Conservation (phyloP, 2,329 filamentous ascomycete genomes). For the Magnaporthiopsis incrustans region DNA sequence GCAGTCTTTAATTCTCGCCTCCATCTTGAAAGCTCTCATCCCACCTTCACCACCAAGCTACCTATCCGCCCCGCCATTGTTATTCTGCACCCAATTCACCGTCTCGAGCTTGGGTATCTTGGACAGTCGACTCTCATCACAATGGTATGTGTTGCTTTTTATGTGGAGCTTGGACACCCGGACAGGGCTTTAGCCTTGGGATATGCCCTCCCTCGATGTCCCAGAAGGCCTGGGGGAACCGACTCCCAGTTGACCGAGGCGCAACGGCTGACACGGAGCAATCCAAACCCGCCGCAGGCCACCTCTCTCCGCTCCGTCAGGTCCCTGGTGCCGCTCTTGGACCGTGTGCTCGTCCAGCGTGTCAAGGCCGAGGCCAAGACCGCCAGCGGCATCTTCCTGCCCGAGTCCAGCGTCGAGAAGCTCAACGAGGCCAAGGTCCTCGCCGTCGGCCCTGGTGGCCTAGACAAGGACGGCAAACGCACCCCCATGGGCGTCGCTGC, state of each 20-base stretch:
- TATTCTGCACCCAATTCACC: background rate
- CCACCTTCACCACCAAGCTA: background rate
- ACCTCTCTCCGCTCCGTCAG: slow-evolving; percentile 90
- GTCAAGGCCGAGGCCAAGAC: slow-evolving; percentile 97
- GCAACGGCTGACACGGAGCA: background rate
- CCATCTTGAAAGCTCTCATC: background rate
- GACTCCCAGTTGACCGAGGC: background rate
- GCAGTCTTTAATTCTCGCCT: slow-evolving; percentile 1
- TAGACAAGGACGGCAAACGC: slow-evolving; percentile 85
- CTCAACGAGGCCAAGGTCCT: slow-evolving; percentile 96
- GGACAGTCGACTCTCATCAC: background rate
- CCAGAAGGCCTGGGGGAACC: background rate
- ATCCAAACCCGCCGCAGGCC: slow-evolving; percentile 31
- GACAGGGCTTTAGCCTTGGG: background rate
- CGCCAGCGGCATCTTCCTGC: slow-evolving; percentile 92
- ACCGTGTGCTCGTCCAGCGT: slow-evolving; percentile 97
- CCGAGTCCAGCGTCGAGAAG: slow-evolving; percentile 94
- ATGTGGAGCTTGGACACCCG: background rate
- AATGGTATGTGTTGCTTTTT: background rate
- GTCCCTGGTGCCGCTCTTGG: slow-evolving; percentile 87
- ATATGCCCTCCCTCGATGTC: background rate
- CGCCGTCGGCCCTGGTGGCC: slow-evolving; percentile 80
- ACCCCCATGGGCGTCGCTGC: slow-evolving; percentile 72
- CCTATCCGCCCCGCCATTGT: background rate
- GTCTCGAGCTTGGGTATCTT: background rate